Conservation (phyloP, 2,329 filamentous ascomycete genomes). For the Akanthomyces dipterigenus region DNA sequence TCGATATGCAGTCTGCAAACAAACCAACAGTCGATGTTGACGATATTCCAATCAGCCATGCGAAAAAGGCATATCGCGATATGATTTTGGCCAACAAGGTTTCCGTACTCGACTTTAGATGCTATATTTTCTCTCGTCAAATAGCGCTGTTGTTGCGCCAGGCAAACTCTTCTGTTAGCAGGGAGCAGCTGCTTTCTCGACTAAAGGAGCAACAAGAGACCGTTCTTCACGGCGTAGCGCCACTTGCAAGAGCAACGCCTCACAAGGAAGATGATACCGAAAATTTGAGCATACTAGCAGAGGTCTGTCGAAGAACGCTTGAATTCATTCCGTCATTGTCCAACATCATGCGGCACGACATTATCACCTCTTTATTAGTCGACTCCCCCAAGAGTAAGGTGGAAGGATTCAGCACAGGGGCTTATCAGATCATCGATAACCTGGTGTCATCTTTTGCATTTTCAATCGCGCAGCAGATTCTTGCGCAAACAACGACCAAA, state of each 20-base stretch:
- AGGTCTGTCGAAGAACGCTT: constrained; percentile 75
- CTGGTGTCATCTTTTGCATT: constrained; percentile 74
- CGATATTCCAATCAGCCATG: constrained; percentile 55
- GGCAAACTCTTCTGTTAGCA: constrained; percentile 63
- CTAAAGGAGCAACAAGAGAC: constrained; percentile 56
- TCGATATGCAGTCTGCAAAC: constrained; percentile 43
- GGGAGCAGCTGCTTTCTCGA: constrained; percentile 56
- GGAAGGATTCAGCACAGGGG: constrained; percentile 26
- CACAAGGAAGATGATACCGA: constrained; percentile 57
- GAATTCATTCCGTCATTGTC: constrained; percentile 79
- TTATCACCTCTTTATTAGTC: constrained; percentile 54
- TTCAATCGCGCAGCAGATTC: constrained; percentile 66
- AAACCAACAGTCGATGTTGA: constrained; percentile 36
- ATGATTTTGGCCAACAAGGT: constrained; percentile 92
- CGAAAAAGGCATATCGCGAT: constrained; percentile 78
- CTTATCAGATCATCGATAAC: constrained; percentile 59
- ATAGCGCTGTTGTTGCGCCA: constrained; percentile 74
- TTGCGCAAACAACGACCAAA: constrained; percentile 67
- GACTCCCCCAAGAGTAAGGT: constrained; percentile 32
- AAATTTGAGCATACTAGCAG: constrained; percentile 72
- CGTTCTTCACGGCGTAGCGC: constrained; percentile 50
- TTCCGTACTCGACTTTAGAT: constrained; percentile 90
- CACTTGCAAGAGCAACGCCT: constrained; percentile 37
- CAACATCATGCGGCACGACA: constrained; percentile 71
- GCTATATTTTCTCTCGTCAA: constrained; percentile 89